phyloP scores from a whole-genome alignment of 129 eudicot genomes.

The Deinandra increscens region DNA sequence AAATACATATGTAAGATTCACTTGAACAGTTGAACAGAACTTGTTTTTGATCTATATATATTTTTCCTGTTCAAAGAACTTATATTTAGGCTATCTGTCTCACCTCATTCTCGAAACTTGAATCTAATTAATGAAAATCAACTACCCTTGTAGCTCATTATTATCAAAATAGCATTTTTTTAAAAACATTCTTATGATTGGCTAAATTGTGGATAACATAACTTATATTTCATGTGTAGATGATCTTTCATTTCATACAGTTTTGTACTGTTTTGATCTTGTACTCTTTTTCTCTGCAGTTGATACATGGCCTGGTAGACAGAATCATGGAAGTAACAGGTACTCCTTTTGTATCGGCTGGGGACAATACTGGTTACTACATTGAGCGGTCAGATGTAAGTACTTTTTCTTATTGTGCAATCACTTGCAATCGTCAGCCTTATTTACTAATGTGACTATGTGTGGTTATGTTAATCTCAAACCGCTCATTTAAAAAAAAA shows the following conservation, averaged over 20 bases:
- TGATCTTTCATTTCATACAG: constrained; percentile 10
- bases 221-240: background rate
- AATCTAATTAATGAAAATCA: background rate
- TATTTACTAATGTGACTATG: background rate
- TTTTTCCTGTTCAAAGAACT: background rate
- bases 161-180: background rate
- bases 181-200: background rate
- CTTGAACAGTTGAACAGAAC: constrained; percentile 12
- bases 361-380: constrained; percentile 73
- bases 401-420: background rate
- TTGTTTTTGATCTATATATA: constrained; percentile 3
- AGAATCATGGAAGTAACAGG: constrained; percentile 88
- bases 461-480: constrained; percentile 3
- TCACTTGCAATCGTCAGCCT: background rate
- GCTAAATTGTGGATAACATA: background rate
- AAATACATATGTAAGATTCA: constrained; percentile 4
- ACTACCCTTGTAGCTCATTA: background rate
- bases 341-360: constrained; percentile 54
- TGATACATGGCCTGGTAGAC: constrained; percentile 88
- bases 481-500: background rate
- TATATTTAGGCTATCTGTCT: background rate
- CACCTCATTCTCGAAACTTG: constrained; percentile 11
- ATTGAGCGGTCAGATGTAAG: constrained; percentile 68
- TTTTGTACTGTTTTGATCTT: constrained; percentile 1
- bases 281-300: constrained; percentile 40